Percentiles rank a stretch among this genome's conserved stretches.
Conservation (phyloP, 305 asterid genomes). For the Rubia tinctorum region DNA sequence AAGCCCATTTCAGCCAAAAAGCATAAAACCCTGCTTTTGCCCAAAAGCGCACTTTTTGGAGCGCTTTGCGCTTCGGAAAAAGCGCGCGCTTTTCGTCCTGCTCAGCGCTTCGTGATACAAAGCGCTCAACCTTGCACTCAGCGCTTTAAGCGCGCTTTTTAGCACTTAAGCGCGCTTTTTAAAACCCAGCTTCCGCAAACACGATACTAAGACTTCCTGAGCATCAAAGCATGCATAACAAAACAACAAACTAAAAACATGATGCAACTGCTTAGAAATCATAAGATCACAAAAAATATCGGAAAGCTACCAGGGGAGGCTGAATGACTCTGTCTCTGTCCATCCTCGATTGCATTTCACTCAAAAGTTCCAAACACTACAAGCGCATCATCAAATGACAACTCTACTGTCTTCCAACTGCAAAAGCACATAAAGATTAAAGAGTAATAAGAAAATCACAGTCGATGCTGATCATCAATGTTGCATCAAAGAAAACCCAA, state of each 20-base stretch:
- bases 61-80: too few species aligned
- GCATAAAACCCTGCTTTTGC: too few species aligned
- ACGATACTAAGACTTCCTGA: neutral
- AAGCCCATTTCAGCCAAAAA: too few species aligned
- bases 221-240: neutral
- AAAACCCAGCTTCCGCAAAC: neutral
- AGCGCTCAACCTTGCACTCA: too few species aligned
- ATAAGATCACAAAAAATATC: neutral
- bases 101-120: too few species aligned
- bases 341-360: constrained; percentile 19
- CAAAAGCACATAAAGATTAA: constrained; percentile 1
- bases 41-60: too few species aligned
- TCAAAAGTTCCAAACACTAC: constrained; percentile 7
- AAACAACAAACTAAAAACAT: neutral
- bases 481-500: neutral
- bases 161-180: too few species aligned
- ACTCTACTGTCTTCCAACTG: constrained; percentile 8
- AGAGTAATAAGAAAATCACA: neutral
- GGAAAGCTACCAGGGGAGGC: constrained; percentile 34
- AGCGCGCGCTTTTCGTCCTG: too few species aligned
- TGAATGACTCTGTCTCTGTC: constrained; percentile 31
- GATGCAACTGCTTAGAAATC: neutral
- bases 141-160: too few species aligned
- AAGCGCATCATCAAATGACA: constrained; percentile 4
- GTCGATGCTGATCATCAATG: neutral